Evolutionary conservation across 768 basidiomycete genomes (phyloP).

Genomic region (Leccinellum rugosiceps): DNA sequence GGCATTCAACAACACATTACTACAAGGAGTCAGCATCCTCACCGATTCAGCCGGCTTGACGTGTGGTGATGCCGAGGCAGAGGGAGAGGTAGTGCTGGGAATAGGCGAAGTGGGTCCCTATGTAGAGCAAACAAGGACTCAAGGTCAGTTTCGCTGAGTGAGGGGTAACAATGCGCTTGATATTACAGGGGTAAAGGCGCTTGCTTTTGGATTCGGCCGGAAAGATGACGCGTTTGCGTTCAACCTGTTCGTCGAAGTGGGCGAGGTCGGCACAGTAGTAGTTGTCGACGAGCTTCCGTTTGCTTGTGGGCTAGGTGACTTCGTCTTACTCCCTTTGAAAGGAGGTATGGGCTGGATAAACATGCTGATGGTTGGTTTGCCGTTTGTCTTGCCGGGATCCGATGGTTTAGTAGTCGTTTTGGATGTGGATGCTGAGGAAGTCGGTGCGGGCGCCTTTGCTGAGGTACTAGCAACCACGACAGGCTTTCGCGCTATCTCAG

Average conservation of each 20-base stretch:
- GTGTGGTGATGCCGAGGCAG: conserved; percentile 60
- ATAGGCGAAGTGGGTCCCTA: conserved; percentile 49
- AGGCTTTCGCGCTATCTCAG: conserved; percentile 30
- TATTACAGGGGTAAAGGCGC: conserved; percentile 67
- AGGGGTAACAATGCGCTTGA: conserved; percentile 6
- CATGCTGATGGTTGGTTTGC: conserved; percentile 61
- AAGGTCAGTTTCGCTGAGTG: conserved; percentile 16
- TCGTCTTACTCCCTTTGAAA: conserved; percentile 65
- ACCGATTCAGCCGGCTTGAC: conserved; percentile 56
- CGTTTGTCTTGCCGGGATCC: conserved; percentile 33
- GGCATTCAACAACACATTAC: conserved; percentile 8
- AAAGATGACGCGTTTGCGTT: conserved; percentile 92
- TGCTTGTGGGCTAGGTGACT: conserved; percentile 30
- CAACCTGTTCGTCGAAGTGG: conserved; percentile 58
- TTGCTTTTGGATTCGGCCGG: conserved; percentile 82
- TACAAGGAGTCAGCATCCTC: conserved; percentile 10
- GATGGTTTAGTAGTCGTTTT: conserved; percentile 32
- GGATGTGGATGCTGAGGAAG: conserved; percentile 25
- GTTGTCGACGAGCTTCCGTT: conserved; percentile 32
- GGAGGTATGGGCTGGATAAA: conserved; percentile 88
- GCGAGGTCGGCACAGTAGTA: conserved; percentile 45
- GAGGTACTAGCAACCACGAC: conserved; percentile 20
- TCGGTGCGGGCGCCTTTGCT: conserved; percentile 30
- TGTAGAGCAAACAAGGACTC: conserved; percentile 10
- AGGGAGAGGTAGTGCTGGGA: conserved; percentile 37